phyloP scores from a whole-genome alignment of 2,329 filamentous ascomycete genomes.

The Exophiala phaeomuriformis region DNA sequence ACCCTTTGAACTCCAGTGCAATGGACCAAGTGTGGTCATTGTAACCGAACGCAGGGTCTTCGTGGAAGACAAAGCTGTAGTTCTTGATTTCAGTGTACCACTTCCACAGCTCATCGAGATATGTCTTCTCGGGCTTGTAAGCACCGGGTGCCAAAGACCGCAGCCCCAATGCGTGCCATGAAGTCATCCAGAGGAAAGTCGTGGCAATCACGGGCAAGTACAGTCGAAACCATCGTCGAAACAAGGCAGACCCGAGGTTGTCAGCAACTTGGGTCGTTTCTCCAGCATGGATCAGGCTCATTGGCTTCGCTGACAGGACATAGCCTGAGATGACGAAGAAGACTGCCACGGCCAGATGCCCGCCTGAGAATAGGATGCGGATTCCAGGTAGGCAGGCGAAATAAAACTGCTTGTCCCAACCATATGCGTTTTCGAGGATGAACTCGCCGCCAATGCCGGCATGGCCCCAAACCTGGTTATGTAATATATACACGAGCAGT shows the following conservation, averaged over 20 bases:
- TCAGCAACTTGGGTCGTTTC: constrained; percentile 39
- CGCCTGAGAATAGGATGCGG: constrained; percentile 54
- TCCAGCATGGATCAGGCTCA: constrained; percentile 38
- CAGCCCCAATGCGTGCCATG: constrained; percentile 49
- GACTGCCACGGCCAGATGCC: constrained; percentile 33
- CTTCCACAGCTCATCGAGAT: constrained; percentile 46
- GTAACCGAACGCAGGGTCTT: constrained; percentile 51
- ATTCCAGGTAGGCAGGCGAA: constrained; percentile 51
- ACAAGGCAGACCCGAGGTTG: constrained; percentile 44
- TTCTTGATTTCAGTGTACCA: constrained; percentile 56
- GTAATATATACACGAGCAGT: constrained; percentile 58
- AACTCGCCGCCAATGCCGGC: constrained; percentile 32
- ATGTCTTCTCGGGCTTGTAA: constrained; percentile 33
- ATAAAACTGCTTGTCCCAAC: constrained; percentile 44
- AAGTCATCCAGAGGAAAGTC: constrained; percentile 43
- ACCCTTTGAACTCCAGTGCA: constrained; percentile 57
- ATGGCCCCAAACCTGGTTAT: constrained; percentile 55
- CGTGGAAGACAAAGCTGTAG: constrained; percentile 60
- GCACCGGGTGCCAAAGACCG: constrained; percentile 34
- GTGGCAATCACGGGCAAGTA: constrained; percentile 39
- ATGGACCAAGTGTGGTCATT: constrained; percentile 59
- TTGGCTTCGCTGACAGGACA: constrained; percentile 38
- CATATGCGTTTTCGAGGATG: constrained; percentile 48
- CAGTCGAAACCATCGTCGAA: constrained; percentile 38
- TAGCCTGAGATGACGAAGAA: constrained; percentile 46